These are phyloP conservation scores for Domatiomyces catenatus DNA, from an alignment of 2,329 filamentous ascomycete genomes.

Conservation along the genomic window DNA sequence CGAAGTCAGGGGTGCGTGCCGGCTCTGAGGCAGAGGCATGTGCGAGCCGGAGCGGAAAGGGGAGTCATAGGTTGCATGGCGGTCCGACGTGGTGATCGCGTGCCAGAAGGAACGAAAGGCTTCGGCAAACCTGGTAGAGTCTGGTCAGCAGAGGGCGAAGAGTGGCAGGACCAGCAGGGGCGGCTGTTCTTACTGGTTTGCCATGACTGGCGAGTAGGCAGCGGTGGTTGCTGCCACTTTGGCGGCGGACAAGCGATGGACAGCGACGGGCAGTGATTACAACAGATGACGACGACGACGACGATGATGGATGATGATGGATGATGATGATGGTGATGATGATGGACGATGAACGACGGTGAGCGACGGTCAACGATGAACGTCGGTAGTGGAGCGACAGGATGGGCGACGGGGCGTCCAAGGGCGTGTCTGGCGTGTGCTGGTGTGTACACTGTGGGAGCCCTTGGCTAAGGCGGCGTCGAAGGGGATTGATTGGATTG, in stretches of 20 bases:
- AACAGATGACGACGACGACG: neutral
- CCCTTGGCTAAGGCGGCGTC: neutral
- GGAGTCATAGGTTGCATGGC: constrained; percentile 82
- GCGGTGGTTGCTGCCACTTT: constrained; percentile 14
- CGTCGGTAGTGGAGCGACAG: neutral
- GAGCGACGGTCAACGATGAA: neutral
- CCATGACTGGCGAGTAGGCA: constrained; percentile 13
- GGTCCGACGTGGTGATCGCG: constrained; percentile 63
- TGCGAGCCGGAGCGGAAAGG: constrained; percentile 83
- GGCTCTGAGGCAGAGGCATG: constrained; percentile 69
- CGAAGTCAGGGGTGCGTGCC: constrained; percentile 69
- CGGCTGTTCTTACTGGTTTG: constrained; percentile 12
- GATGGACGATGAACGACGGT: neutral
- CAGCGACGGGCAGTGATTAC: neutral
- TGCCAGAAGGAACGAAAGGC: constrained; percentile 92
- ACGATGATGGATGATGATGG: neutral
- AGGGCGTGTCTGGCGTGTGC: neutral
- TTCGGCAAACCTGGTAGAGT: constrained; percentile 11
- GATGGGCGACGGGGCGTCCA: neutral
- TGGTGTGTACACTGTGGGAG: neutral
- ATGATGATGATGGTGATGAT: neutral
- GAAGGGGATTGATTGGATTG: neutral
- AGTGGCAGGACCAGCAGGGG: neutral
- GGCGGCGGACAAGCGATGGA: constrained; percentile 1
- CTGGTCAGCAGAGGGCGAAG: neutral